A percentile compares a stretch with the other conserved stretches of the same genome.
Evolutionary conservation across 2,329 filamentous ascomycete species (phyloP).

Genomic region (Verticillium albo-atrum): DNA sequence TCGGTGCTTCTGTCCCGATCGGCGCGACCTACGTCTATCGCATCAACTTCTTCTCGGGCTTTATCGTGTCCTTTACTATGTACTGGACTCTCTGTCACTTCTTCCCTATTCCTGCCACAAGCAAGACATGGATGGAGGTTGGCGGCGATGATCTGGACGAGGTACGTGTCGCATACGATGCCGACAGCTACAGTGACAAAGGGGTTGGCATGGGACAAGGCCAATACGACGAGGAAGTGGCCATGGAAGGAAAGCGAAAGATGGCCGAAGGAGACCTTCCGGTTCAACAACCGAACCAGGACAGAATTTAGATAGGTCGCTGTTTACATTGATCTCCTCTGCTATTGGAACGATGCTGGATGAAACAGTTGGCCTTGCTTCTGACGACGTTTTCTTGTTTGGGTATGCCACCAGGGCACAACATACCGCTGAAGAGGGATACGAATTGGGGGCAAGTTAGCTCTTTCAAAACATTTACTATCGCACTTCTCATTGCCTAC

Average conservation of each 20-base stretch:
- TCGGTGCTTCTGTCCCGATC: slow-evolving; percentile 65
- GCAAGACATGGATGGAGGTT: slow-evolving; percentile 73
- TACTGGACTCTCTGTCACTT: slow-evolving; percentile 70
- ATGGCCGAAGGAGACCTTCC: not conserved
- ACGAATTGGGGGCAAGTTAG: too few species aligned
- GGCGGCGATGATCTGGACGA: slow-evolving; percentile 43
- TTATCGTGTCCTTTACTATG: slow-evolving; percentile 59
- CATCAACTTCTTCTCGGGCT: slow-evolving; percentile 85
- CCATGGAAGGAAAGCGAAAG: not conserved
- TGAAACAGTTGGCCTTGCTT: too few species aligned
- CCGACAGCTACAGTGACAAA: not conserved
- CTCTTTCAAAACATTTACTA: too few species aligned
- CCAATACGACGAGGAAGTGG: not conserved
- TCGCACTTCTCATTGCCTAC: too few species aligned
- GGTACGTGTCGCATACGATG: slow-evolving; percentile 14
- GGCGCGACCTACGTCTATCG: slow-evolving; percentile 86
- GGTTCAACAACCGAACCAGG: too few species aligned
- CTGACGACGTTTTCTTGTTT: too few species aligned
- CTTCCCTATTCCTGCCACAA: slow-evolving; percentile 69
- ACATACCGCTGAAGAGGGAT: too few species aligned
- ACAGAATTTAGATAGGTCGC: too few species aligned
- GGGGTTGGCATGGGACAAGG: not conserved
- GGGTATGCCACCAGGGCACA: too few species aligned
- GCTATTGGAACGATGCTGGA: too few species aligned
- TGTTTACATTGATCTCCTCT: too few species aligned